Conservation (phyloP, 2,329 filamentous ascomycete genomes). For the Aureobasidium mangrovei region DNA sequence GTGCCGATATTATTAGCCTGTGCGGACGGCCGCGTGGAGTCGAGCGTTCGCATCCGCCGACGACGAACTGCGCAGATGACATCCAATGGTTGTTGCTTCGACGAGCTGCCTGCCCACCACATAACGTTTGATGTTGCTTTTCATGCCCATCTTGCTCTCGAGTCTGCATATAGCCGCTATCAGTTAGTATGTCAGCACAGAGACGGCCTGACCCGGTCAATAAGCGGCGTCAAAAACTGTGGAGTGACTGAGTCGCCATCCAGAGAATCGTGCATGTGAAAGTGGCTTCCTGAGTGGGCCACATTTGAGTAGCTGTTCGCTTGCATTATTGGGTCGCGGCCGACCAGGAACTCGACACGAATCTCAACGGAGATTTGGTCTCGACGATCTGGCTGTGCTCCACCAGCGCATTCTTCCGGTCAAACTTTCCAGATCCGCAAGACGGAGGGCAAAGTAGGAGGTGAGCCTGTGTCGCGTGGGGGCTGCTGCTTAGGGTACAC, state of each 20-base stretch:
- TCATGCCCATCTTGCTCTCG: too few relatives aligned
- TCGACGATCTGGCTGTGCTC: neutral
- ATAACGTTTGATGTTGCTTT: too few relatives aligned
- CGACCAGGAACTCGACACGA: neutral
- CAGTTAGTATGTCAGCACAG: too few relatives aligned
- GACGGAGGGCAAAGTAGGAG: too few relatives aligned
- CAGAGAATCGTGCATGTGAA: neutral
- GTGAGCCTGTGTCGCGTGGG: neutral
- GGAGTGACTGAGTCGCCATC: neutral
- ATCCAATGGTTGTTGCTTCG: neutral
- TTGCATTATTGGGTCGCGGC: neutral
- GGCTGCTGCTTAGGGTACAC: neutral
- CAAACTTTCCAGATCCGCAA: too few relatives aligned
- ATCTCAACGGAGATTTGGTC: neutral
- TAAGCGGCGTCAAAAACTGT: neutral
- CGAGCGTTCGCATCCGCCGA: constrained; percentile 2
- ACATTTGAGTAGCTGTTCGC: neutral
- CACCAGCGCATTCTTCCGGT: neutral
- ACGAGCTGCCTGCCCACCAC: neutral
- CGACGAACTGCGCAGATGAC: neutral
- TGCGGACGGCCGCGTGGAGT: constrained; percentile 6
- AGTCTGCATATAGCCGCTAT: too few relatives aligned
- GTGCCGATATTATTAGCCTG: constrained; percentile 5
- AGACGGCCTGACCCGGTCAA: neutral
- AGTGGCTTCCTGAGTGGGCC: neutral